Percentiles rank a stretch among this genome's conserved stretches.
Conservation (phyloP, 139 green algal species). For the Coelastrella sp. region DNA sequence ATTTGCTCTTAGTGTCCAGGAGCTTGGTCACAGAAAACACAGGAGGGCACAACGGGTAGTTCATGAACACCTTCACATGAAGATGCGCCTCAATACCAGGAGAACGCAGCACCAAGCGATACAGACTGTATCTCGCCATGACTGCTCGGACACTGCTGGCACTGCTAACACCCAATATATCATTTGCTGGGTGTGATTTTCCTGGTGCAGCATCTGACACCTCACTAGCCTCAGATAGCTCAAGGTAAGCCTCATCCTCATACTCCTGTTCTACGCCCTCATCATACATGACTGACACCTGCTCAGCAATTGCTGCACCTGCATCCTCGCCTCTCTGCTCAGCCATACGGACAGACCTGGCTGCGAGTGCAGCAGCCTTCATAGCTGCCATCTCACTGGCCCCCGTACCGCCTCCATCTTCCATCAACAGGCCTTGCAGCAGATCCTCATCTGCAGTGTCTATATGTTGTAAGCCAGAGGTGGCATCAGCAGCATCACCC, state of each 20-base stretch:
- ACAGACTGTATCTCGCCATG: conserved; percentile 3
- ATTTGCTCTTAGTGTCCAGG: conserved; percentile 14
- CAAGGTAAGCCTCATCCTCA: background rate
- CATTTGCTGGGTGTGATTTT: background rate
- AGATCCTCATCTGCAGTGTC: conserved; percentile 41
- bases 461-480: background rate
- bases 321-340: no score
- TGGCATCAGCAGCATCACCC: conserved; percentile 3
- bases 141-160: background rate
- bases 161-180: background rate
- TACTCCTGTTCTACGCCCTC: background rate
- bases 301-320: background rate
- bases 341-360: background rate
- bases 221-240: background rate
- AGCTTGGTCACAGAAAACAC: conserved; percentile 34
- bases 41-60: conserved; percentile 16
- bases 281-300: background rate
- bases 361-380: conserved; percentile 1
- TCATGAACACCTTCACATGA: conserved; percentile 25
- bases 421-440: conserved; percentile 33
- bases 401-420: background rate
- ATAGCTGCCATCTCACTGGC: background rate
- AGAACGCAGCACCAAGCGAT: conserved; percentile 15
- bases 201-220: background rate
- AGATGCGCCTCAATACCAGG: conserved; percentile 9